Conservation (phyloP, 2,329 filamentous ascomycete species). For the Verticillium zaregamsianum region DNA sequence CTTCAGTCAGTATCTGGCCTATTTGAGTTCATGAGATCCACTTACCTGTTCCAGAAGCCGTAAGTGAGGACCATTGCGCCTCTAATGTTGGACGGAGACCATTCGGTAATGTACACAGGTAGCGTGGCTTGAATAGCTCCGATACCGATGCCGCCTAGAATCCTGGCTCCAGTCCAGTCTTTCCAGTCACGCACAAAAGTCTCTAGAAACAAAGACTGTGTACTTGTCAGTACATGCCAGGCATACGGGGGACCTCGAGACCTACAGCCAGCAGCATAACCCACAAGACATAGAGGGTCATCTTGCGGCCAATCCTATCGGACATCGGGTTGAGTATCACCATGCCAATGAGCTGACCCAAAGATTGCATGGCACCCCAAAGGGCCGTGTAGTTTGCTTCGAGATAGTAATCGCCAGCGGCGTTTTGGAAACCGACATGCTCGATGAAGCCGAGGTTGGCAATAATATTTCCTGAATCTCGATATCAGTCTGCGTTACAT, state of each 20-base stretch:
- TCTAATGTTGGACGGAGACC: constrained; percentile 33
- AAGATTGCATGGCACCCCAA: constrained; percentile 33
- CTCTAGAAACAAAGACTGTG: constrained; percentile 30
- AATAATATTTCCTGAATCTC: constrained; percentile 21
- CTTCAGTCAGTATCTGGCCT: no score
- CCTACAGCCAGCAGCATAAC: constrained; percentile 17
- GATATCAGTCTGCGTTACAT: no score
- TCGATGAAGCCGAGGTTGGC: constrained; percentile 32
- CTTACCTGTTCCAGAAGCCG: constrained; percentile 35
- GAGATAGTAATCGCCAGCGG: constrained; percentile 20
- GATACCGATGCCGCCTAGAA: constrained; percentile 31
- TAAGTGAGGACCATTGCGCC: constrained; percentile 35
- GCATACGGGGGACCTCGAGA: no score
- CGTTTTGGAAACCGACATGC: constrained; percentile 23
- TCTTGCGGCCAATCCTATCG: constrained; percentile 23
- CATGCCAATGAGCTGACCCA: constrained; percentile 35
- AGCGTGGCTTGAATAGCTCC: constrained; percentile 37
- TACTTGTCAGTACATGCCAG: no score
- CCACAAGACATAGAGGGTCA: constrained; percentile 25
- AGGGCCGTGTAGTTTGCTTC: constrained; percentile 27
- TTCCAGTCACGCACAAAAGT: constrained; percentile 29
- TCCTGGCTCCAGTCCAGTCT: constrained; percentile 32
- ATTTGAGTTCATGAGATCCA: no score
- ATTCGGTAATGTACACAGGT: constrained; percentile 35
- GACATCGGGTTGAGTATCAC: constrained; percentile 20